phyloP scores from a whole-genome alignment of 1,139 yeast genomes.

The Yamadazyma friedrichii region DNA sequence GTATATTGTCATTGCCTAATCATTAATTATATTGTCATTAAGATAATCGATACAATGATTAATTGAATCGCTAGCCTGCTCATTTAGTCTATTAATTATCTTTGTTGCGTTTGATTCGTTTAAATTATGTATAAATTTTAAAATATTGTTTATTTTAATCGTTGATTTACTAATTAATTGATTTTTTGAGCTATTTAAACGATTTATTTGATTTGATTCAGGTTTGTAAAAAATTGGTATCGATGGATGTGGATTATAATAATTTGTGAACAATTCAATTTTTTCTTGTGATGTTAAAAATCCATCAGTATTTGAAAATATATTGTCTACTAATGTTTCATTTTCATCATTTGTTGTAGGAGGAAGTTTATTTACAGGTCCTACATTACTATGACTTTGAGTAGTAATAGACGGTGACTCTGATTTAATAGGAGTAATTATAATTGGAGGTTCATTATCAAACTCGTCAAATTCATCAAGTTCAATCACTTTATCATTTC shows the following conservation, averaged over 20 bases:
- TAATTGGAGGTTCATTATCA: not conserved
- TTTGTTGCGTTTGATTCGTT: too few species aligned
- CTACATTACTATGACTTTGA: not conserved
- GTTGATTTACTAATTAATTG: not conserved
- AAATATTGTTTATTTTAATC: not conserved
- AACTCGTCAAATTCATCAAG: conserved; percentile 4
- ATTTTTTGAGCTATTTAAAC: not conserved
- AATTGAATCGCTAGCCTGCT: too few species aligned
- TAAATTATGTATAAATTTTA: too few species aligned
- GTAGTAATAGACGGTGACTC: too few species aligned
- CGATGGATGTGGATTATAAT: conserved; percentile 13
- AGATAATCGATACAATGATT: too few species aligned
- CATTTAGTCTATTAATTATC: too few species aligned
- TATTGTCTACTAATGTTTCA: conserved; percentile 5
- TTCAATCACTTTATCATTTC: not conserved
- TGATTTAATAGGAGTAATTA: not conserved
- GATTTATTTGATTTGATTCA: not conserved
- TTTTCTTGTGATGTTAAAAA: conserved; percentile 25
- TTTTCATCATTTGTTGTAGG: conserved; percentile 3
- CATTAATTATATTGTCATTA: too few species aligned
- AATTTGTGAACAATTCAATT: conserved; percentile 29
- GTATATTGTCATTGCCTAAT: too few species aligned
- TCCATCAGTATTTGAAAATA: conserved; percentile 23
- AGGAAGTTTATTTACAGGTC: not conserved
- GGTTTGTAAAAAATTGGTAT: not conserved